A percentile compares a stretch with the other conserved stretches of the same genome.
These are phyloP conservation scores for Eryngium alpinum DNA, from an alignment of 140 eudicot genomes.

Conservation along the genomic window DNA sequence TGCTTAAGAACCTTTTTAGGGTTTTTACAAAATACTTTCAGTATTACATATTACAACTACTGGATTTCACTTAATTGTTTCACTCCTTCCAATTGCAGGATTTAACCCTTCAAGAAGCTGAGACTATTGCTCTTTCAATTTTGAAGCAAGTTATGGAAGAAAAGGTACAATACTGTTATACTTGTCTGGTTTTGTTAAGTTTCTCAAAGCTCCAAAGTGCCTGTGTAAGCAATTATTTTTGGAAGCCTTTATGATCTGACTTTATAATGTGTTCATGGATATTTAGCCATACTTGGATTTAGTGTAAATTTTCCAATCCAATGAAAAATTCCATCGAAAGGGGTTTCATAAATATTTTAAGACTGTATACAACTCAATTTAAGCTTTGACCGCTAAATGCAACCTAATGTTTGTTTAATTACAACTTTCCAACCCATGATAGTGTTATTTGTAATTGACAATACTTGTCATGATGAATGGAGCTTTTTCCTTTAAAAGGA, in stretches of 20 bases:
- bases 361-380: too few species aligned
- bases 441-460: not conserved
- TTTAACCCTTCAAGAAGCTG: slow-evolving; percentile 82
- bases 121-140: slow-evolving; percentile 92
- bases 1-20: not conserved
- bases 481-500: not conserved
- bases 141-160: slow-evolving; percentile 99
- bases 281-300: not conserved
- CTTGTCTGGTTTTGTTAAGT: not conserved
- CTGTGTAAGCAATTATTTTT: not conserved
- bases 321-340: too few species aligned
- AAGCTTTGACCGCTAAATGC: not conserved
- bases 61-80: not conserved
- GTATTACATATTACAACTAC: slow-evolving; percentile 3
- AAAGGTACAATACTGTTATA: slow-evolving; percentile 43
- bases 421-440: not conserved
- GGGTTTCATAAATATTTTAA: too few species aligned
- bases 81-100: slow-evolving; percentile 44
- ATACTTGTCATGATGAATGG: not conserved
- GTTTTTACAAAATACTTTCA: not conserved
- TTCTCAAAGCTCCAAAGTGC: not conserved
- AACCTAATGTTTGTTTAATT: not conserved
- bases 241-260: not conserved
- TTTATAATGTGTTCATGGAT: not conserved
- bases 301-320: not conserved